Evolutionary conservation across 208 protist genomes (phyloP), one percentile per base, ranked within the genome.

Genomic region (Leishmania major): DNA sequence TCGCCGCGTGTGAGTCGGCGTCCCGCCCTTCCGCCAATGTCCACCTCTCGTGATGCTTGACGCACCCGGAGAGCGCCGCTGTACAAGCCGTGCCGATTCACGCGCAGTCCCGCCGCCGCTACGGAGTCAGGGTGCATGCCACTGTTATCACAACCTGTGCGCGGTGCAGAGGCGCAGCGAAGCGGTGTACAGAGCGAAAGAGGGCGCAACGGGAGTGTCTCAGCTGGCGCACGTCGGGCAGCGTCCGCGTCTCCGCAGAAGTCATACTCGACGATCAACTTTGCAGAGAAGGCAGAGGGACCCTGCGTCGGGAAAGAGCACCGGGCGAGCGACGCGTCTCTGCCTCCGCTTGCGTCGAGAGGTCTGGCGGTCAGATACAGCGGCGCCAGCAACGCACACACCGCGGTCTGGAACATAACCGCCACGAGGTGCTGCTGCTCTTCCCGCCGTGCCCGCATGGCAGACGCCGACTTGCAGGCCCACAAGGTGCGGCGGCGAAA

Each of bases 361-460:
- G 37, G 40, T 49, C 40, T 49, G 75, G 17, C 75, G 75, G 35
- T n/a, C 19, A 84, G 78, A 69, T 89, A 89, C 17, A 84, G 77
- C n/a, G 86, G 86, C 3, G 86, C 86, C 15, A 89, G 6, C 66
- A 83, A 37, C 31, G 77, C 78, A 55, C 77, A 86, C 70, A 77
- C 49, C 25, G 86, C 86, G 0, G 60, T 71, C 22, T 84, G 86
- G 51, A 89, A 83, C 35, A 81, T 53, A 2, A 81, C 47, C 1
- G 60, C 43, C 5, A 81, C 15, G 37, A 89, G 60, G n/a, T 69
- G 77, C 0, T 60, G 66, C 79, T 89, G 86, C 80, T 83, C 80
- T 7, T 86, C 77, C 17, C 71, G 75, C 19, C 79, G 86, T 22
- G 78, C 57, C n/a, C 72, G 82, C 53, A 80, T 80, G 19, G 86